phyloP scores from a whole-genome alignment of 805 yeast genomes.

The Wickerhamomyces silvicola region DNA sequence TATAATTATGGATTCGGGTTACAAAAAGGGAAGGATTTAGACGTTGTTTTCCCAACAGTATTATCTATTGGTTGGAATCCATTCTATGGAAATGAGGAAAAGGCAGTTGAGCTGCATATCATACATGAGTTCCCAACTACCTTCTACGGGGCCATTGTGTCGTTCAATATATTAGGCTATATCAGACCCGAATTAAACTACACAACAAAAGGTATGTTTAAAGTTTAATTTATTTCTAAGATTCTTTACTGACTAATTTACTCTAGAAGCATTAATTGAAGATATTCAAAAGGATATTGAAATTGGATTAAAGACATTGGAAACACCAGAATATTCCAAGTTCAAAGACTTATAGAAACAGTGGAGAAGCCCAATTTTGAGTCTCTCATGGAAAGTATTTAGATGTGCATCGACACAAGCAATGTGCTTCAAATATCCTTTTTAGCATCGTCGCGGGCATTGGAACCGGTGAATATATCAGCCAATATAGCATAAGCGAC shows the following conservation, averaged over 20 bases:
- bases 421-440: constrained; percentile 15
- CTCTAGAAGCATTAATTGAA: constrained; percentile 65
- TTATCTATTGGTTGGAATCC: constrained; percentile 97
- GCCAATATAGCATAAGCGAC: constrained; percentile 46
- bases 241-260: no score
- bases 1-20: constrained; percentile 59
- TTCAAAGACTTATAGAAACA: constrained; percentile 18
- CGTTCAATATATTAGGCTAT: constrained; percentile 74
- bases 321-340: constrained; percentile 33
- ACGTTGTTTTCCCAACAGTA: constrained; percentile 71
- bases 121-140: constrained; percentile 59
- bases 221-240: background rate
- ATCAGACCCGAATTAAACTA: constrained; percentile 88
- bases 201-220: constrained; percentile 46
- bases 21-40: constrained; percentile 29
- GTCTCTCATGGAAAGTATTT: no score
- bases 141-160: constrained; percentile 80
- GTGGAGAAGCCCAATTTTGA: no score
- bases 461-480: constrained; percentile 21
- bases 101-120: constrained; percentile 84
- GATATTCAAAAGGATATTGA: constrained; percentile 79
- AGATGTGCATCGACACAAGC: background rate
- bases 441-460: constrained; percentile 19
- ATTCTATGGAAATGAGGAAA: constrained; percentile 69
- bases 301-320: constrained; percentile 50